Base-by-base conservation (phyloP, 768 basidiomycete species). In the Pleurotus pulmonarius region DNA sequence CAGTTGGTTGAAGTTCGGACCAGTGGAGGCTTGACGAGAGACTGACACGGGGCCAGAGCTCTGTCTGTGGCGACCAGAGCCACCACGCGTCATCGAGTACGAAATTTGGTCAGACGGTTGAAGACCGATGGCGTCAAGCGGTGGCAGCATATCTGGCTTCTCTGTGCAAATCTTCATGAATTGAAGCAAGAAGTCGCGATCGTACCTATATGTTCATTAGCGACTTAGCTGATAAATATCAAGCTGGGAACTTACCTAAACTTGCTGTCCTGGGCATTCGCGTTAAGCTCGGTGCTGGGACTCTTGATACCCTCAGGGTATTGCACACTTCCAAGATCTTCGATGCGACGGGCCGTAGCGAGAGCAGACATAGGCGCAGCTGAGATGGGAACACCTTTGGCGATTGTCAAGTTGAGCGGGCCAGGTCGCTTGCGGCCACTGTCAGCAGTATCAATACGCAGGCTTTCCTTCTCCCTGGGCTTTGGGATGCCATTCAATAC, bases 101-200 rank as follows among this genome's bases (percentile, higher is more conserved):
- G 75, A 58, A 47, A 74, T 59, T 64, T 85, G 79, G 63, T 87
- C 83, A 24, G 80, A 77, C 8, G 91, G 88, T 65, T 94, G 93
- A 52, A 98, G 83, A 55, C 96, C 96, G 64, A 98, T 88, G 8
- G 88, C 87, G 61, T 94, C 93, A 55, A 98, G 81, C 58, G 92
- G 84, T 40, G 94, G 93, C 24, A 98, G 86, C 55, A 82, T 79
- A 54, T 92, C 93, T 3, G 97, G 96, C 71, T 94, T 95, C 75
- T 98, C 96, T 70, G 86, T 91, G 80, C 97, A 99, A 58, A 96
- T 73, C 20, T 75, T 73, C 91, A 97, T 94, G 76, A 99, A 99
- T 68, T 99, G 96, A 58, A 99, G 73, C 22, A 99, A 81, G 85
- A 99, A 99, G 16, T 95, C 93, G 37, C 95, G 93, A 69, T 98